Percentiles rank a stretch among this genome's conserved stretches.
Conservation (phyloP, 306 rosid species). For the Adenanthera pavonina region DNA sequence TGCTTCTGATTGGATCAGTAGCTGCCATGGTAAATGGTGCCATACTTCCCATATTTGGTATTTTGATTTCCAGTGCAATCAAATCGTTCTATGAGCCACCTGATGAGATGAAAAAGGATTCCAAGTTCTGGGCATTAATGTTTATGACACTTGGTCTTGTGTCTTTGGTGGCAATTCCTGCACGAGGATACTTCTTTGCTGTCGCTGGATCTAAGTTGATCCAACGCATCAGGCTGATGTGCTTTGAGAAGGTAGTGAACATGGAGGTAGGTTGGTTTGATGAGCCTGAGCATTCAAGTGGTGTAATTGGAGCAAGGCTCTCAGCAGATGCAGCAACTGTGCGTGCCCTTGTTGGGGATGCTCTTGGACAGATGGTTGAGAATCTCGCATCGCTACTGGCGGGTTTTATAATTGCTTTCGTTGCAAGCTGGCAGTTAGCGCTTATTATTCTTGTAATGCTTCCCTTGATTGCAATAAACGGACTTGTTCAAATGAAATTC, state of each 20-base stretch:
- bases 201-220: conserved; percentile 83
- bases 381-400: conserved; percentile 64
- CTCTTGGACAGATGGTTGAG: conserved; percentile 64
- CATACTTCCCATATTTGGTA: conserved; percentile 66
- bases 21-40: conserved; percentile 68
- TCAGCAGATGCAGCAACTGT: conserved; percentile 85
- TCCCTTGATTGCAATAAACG: conserved; percentile 73
- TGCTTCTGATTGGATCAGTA: conserved; percentile 60
- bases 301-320: conserved; percentile 79
- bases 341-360: conserved; percentile 80
- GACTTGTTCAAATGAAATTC: conserved; percentile 71
- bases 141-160: conserved; percentile 58
- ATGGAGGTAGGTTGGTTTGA: conserved; percentile 94
- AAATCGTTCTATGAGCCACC: conserved; percentile 68
- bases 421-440: conserved; percentile 76
- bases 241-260: conserved; percentile 75
- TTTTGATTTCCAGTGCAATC: conserved; percentile 66
- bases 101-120: conserved; percentile 62
- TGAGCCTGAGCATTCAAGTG: conserved; percentile 83
- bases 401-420: conserved; percentile 76
- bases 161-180: conserved; percentile 56
- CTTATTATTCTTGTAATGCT: conserved; percentile 64
- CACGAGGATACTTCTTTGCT: conserved; percentile 62
- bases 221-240: conserved; percentile 68
- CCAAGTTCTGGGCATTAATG: conserved; percentile 77